A percentile compares a stretch with the other conserved stretches of the same genome.
Evolutionary conservation across 371 early-diverging fungal genomes (phyloP).

Genomic region (Smittium culicis): DNA sequence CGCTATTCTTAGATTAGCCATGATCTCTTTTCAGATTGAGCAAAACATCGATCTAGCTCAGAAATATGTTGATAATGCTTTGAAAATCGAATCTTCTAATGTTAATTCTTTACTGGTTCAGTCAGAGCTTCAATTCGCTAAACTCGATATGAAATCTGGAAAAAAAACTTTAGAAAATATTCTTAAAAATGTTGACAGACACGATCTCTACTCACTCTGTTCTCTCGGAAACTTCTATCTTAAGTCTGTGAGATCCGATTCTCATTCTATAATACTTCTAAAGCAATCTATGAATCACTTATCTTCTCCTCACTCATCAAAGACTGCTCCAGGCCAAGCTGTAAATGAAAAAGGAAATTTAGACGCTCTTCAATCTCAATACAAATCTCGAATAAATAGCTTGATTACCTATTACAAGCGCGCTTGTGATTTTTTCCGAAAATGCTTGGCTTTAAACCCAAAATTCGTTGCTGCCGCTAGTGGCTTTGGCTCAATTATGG

Average conservation of each 20-base stretch:
- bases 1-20: conserved; percentile 59
- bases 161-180: conserved; percentile 63
- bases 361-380: not conserved
- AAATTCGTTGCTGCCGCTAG: conserved; percentile 60
- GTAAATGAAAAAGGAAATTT: not conserved
- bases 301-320: not conserved
- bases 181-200: conserved; percentile 54
- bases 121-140: conserved; percentile 45
- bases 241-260: conserved; percentile 28
- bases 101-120: conserved; percentile 54
- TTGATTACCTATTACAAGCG: conserved; percentile 39
- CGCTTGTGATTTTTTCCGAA: conserved; percentile 68
- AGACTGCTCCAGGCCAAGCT: not conserved
- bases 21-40: conserved; percentile 36
- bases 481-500: conserved; percentile 62
- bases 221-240: conserved; percentile 71
- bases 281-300: not conserved
- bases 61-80: conserved; percentile 44
- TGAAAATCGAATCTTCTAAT: conserved; percentile 46
- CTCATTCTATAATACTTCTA: not conserved
- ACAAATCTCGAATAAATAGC: not conserved
- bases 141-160: conserved; percentile 42
- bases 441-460: conserved; percentile 56
- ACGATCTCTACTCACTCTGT: conserved; percentile 65
- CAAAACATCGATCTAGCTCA: conserved; percentile 44